phyloP scores from a whole-genome alignment of 306 rosid species.

The Trifolium repens region DNA sequence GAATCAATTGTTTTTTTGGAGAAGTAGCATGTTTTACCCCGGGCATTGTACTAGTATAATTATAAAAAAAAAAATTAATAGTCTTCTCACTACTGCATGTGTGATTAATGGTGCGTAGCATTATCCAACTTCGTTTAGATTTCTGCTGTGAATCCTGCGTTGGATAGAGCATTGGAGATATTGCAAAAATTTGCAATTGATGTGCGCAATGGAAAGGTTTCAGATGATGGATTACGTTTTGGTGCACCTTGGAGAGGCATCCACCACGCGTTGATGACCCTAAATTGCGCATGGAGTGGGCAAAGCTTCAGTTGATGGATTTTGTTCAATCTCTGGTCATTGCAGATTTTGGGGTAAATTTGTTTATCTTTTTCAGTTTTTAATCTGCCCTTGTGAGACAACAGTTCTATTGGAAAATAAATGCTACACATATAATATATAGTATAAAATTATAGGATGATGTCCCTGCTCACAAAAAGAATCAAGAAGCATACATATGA shows the following conservation, averaged over 20 bases:
- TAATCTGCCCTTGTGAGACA: conserved; percentile 13
- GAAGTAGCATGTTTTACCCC: neutral
- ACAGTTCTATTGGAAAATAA: conserved; percentile 11
- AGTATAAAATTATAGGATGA: conserved; percentile 23
- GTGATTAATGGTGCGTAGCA: too few species aligned
- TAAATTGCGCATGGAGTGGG: conserved; percentile 67
- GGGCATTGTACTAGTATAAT: neutral
- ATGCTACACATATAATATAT: neutral
- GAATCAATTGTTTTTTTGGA: conserved; percentile 11
- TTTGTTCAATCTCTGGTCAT: conserved; percentile 73
- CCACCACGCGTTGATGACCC: conserved; percentile 75
- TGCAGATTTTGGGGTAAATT: conserved; percentile 86
- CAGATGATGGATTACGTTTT: conserved; percentile 78
- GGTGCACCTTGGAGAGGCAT: conserved; percentile 99
- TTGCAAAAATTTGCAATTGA: conserved; percentile 77
- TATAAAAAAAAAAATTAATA: conserved; percentile 8
- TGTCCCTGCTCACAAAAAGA: neutral
- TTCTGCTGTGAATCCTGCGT: conserved; percentile 85
- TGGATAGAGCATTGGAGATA: conserved; percentile 81
- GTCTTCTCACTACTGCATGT: conserved; percentile 28
- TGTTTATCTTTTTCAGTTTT: conserved; percentile 32
- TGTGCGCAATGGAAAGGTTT: conserved; percentile 63
- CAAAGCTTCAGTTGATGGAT: conserved; percentile 91
- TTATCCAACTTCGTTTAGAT: conserved; percentile 58
- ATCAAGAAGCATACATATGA: too few species aligned